Conservation (phyloP, 2,329 filamentous ascomycete genomes). For the Fusarium miscanthi region DNA sequence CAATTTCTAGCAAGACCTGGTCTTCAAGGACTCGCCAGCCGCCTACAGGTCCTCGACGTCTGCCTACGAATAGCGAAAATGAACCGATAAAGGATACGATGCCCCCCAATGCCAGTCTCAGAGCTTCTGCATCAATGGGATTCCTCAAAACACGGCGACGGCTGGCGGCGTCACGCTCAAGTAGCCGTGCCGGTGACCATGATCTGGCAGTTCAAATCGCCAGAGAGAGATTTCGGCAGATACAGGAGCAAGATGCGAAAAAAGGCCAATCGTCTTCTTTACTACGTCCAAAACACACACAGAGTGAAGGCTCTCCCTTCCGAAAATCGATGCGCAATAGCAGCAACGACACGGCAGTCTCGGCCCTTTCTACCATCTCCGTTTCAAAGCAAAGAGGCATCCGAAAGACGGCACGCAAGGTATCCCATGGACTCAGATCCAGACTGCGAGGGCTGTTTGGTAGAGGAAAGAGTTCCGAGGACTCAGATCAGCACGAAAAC, state of each 20-base stretch:
- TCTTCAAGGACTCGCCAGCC: conserved; percentile 16
- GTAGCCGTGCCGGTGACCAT: conserved; percentile 41
- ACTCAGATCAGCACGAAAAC: conserved; percentile 6
- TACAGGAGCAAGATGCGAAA: conserved; percentile 50
- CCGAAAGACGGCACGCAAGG: conserved; percentile 67
- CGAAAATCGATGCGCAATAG: conserved; percentile 63
- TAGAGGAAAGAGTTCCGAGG: conserved; percentile 39
- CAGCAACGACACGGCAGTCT: conserved; percentile 54
- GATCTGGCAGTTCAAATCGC: conserved; percentile 52
- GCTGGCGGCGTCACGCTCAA: conserved; percentile 28
- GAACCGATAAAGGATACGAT: conserved; percentile 28
- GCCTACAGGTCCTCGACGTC: conserved; percentile 12
- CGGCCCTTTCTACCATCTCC: conserved; percentile 43
- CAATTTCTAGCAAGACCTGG: conserved; percentile 23
- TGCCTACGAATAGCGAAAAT: conserved; percentile 45
- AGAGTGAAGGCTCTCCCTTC: conserved; percentile 51
- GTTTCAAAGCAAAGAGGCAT: conserved; percentile 50
- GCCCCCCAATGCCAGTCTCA: conserved; percentile 44
- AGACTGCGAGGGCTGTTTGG: conserved; percentile 64
- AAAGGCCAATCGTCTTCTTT: conserved; percentile 58
- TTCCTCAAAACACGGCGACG: conserved; percentile 56
- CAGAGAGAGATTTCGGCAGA: conserved; percentile 51
- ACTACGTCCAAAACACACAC: conserved; percentile 54
- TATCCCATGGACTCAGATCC: conserved; percentile 70
- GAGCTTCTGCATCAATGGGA: conserved; percentile 66